A percentile compares a stretch with the other conserved stretches of the same genome.
Evolutionary conservation across 805 yeast genomes (phyloP).

Genomic region (Ogataea glucozyma): DNA sequence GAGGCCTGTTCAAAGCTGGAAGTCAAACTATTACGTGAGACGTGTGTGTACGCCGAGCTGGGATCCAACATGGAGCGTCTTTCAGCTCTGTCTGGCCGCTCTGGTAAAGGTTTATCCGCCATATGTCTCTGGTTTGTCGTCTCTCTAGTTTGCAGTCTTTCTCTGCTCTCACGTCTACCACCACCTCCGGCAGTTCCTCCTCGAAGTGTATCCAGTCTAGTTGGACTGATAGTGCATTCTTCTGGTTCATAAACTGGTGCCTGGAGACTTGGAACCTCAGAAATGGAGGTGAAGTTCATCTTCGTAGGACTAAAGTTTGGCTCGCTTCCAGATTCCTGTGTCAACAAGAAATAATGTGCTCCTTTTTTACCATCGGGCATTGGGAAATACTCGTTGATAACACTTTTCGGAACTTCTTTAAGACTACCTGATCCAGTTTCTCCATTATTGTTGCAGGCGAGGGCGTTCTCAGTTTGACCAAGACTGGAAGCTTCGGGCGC

Average conservation of each 20-base stretch:
- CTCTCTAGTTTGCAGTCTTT: not conserved
- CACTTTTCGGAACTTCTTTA: conserved; percentile 5
- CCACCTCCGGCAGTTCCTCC: not conserved
- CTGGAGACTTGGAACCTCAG: conserved; percentile 14
- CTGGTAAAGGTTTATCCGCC: conserved; percentile 2
- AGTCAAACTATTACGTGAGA: conserved; percentile 3
- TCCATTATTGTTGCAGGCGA: not conserved
- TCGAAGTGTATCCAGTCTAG: not conserved
- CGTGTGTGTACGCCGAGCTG: conserved; percentile 4
- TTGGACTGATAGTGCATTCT: not conserved
- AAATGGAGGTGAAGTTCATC: conserved; percentile 9
- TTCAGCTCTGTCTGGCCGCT: not conserved
- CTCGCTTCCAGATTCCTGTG: conserved; percentile 13
- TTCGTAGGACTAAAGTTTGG: conserved; percentile 14
- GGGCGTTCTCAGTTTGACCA: not conserved
- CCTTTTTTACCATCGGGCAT: conserved; percentile 14
- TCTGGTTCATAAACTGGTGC: conserved; percentile 6
- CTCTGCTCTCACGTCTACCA: conserved; percentile 1
- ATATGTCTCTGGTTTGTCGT: not conserved
- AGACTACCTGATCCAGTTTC: not conserved
- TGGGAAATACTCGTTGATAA: conserved; percentile 11
- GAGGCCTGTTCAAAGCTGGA: not conserved
- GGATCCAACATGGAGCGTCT: conserved; percentile 2
- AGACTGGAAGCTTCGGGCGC: too few relatives aligned
- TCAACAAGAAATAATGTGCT: conserved; percentile 9